A percentile compares a stretch with the other conserved stretches of the same genome.
These are phyloP conservation scores for Malbranchea cinnamomea DNA, from an alignment of 2,329 filamentous ascomycete genomes.

Conservation along the genomic window DNA sequence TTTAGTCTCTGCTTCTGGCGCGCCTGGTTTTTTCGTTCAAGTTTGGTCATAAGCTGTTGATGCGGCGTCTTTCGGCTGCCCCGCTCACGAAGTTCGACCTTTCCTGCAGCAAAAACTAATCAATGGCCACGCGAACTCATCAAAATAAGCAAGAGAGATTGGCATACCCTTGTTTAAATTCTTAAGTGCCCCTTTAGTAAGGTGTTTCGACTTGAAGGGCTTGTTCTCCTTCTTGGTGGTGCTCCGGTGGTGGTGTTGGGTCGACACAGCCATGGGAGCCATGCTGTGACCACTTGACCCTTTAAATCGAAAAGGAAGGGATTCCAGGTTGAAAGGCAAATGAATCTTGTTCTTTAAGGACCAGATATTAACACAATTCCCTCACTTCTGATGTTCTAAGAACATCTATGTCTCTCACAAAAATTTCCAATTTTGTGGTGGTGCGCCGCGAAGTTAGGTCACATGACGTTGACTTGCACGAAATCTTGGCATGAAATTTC, in stretches of 20 bases:
- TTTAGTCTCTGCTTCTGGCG: constrained; percentile 79
- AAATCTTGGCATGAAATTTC: constrained; percentile 26
- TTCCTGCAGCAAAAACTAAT: constrained; percentile 41
- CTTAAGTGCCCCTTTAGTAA: constrained; percentile 74
- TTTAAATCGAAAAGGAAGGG: constrained; percentile 74
- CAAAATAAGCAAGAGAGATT: neutral
- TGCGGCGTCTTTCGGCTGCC: constrained; percentile 74
- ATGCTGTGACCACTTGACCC: constrained; percentile 50
- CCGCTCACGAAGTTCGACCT: constrained; percentile 56
- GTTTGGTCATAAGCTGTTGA: constrained; percentile 94
- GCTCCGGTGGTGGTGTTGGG: constrained; percentile 69
- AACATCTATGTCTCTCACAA: no score
- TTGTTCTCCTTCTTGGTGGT: constrained; percentile 85
- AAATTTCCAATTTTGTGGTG: no score
- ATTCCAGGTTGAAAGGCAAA: constrained; percentile 12
- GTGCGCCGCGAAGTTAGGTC: constrained; percentile 1
- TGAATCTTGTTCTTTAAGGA: no score
- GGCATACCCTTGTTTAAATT: constrained; percentile 66
- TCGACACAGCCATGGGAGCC: constrained; percentile 48
- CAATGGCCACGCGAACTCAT: neutral
- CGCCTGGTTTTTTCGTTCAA: constrained; percentile 87
- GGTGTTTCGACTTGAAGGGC: constrained; percentile 80
- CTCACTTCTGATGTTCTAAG: no score
- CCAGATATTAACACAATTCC: no score
- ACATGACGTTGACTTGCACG: constrained; percentile 9